Evolutionary conservation across 1,284 basidiomycete species (phyloP), one percentile per base, ranked within the genome.

Genomic region (Paramarasmius palmivorus): DNA sequence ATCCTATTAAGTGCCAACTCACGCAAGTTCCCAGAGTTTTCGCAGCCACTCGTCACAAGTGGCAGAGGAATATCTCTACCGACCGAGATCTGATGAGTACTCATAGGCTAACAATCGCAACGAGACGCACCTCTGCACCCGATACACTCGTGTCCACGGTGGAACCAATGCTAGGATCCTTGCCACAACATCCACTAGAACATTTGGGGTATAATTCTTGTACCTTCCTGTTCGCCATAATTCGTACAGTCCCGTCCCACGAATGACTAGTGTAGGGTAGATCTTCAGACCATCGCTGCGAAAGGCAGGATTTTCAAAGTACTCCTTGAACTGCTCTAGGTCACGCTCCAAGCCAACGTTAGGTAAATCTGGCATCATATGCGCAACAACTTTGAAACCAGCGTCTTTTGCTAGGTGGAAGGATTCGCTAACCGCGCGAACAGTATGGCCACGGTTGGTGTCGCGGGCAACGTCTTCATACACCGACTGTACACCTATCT

Each of bases 341-440:
- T 99, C 96, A 45, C 96, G 85, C 74, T 99, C 96, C 52, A 97
- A 84, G 39, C 96, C 96, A 52, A 99, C 93, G 68, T 99, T 99
- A 12, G 97, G 97, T 6, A 99, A 82, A 73, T 97, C 88, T 52
- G 94, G 91, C 95, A 98, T 98, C 95, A 97, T 97, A 67, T 98
- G 95, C 17, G 94, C 94, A 38, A 98, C 95, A 53, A 98, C 94
- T 75, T 99, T 99, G 88, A 98, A 99, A 9, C 96, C 96, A 1
- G 96, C 96, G 64, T 99, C 96, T 72, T 99, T 99, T 34, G 95
- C 91, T 62, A 99, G 86, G 67, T 99, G 97, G 75, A 99, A 99
- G 5, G 92, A 95, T 71, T 99, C 96, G 56, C 92, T 90, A 51
- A 98, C 96, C 6, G 97, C 95, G 57, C 95, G 93, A 49, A 99